These are phyloP conservation scores for Trametopsis cervina DNA, from an alignment of 768 basidiomycete genomes.

Conservation along the genomic window DNA sequence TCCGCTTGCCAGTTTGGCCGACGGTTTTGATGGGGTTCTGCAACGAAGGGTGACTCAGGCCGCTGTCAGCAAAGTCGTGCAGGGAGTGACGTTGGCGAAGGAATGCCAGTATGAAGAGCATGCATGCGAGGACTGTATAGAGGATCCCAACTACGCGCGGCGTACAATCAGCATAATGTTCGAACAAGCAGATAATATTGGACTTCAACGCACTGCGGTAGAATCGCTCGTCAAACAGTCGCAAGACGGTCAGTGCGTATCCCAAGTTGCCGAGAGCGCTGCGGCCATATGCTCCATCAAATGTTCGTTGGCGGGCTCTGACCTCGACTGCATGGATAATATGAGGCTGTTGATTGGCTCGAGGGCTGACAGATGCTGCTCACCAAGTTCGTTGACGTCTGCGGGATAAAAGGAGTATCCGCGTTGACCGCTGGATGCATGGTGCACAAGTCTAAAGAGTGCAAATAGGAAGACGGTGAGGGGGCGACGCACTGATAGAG, in stretches of 20 bases:
- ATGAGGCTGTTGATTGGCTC: background rate
- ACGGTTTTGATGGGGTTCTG: conserved; percentile 41
- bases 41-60: conserved; percentile 14
- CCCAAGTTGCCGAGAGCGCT: conserved; percentile 70
- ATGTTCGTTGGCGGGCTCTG: conserved; percentile 74
- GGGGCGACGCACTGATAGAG: conserved; percentile 4
- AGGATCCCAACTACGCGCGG: conserved; percentile 53
- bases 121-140: conserved; percentile 52
- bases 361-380: background rate
- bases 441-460: background rate
- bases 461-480: background rate
- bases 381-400: conserved; percentile 28
- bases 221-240: conserved; percentile 73
- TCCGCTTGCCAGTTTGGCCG: conserved; percentile 52
- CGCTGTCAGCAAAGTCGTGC: conserved; percentile 71
- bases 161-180: too few relatives aligned
- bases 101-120: conserved; percentile 53
- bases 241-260: conserved; percentile 65
- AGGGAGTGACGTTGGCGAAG: conserved; percentile 57
- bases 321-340: conserved; percentile 42
- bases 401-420: conserved; percentile 25
- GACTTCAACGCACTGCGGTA: conserved; percentile 63
- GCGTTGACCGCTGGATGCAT: conserved; percentile 24
- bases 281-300: conserved; percentile 75
- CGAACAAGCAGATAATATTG: too few relatives aligned